phyloP scores from a whole-genome alignment of 2,329 filamentous ascomycete genomes.

The Aspergillus quadricinctus region DNA sequence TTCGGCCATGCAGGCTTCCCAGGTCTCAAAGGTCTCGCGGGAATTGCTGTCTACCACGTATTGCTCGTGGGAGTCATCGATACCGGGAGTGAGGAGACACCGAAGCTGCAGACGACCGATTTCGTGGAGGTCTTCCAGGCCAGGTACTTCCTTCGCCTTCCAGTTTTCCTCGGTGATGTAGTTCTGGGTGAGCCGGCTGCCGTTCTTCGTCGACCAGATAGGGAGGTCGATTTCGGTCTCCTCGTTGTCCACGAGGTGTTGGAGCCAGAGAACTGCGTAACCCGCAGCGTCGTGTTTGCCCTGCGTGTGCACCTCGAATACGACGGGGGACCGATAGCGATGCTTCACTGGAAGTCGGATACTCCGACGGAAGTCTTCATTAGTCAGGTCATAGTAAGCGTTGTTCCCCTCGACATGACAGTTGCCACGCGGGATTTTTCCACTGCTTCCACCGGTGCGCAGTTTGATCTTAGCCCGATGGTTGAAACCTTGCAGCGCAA shows the following conservation, averaged over 20 bases:
- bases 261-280: conserved; percentile 80
- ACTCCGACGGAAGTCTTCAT: conserved; percentile 47
- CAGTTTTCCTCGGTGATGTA: conserved; percentile 81
- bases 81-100: conserved; percentile 82
- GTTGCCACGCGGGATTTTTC: conserved; percentile 60
- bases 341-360: conserved; percentile 82
- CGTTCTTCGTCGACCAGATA: conserved; percentile 77
- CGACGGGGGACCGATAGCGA: conserved; percentile 82
- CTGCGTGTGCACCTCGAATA: conserved; percentile 75
- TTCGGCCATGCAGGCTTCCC: conserved; percentile 87
- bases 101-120: conserved; percentile 77
- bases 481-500: conserved; percentile 61
- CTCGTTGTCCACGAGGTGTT: conserved; percentile 77
- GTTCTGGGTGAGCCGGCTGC: conserved; percentile 77
- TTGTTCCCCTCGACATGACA: conserved; percentile 60
- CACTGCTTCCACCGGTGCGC: conserved; percentile 79
- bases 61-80: conserved; percentile 75
- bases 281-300: conserved; percentile 67
- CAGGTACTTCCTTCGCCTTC: conserved; percentile 57
- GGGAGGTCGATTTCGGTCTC: conserved; percentile 77
- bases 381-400: conserved; percentile 56
- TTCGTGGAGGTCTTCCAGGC: conserved; percentile 70
- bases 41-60: conserved; percentile 86
- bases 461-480: conserved; percentile 66
- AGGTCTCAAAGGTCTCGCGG: conserved; percentile 88